Evolutionary conservation across 805 yeast species (phyloP).

Genomic region (Lachancea cidri): DNA sequence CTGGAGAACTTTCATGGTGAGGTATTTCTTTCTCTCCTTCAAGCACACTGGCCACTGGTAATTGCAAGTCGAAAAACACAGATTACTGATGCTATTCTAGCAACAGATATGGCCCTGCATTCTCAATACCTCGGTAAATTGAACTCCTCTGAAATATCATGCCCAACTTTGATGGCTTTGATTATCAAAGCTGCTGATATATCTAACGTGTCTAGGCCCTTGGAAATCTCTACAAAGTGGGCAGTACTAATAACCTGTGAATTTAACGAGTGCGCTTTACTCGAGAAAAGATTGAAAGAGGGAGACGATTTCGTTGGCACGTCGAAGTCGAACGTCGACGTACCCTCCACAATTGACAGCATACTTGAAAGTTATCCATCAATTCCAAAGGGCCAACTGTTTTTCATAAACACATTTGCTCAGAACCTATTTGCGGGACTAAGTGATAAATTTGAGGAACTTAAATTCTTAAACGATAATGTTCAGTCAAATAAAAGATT

Average conservation of each 20-base stretch:
- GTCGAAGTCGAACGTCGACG: constrained; percentile 17
- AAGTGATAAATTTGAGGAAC: constrained; percentile 54
- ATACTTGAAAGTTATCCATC: constrained; percentile 44
- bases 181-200: constrained; percentile 93
- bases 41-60: constrained; percentile 46
- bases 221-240: constrained; percentile 77
- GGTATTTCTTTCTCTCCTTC: constrained; percentile 49
- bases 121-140: constrained; percentile 59
- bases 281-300: constrained; percentile 40
- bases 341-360: constrained; percentile 37
- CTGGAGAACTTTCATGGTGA: constrained; percentile 80
- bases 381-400: constrained; percentile 69
- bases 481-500: constrained; percentile 48
- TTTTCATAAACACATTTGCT: constrained; percentile 81
- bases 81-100: constrained; percentile 41
- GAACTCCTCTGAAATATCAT: constrained; percentile 22
- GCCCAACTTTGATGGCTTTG: constrained; percentile 52
- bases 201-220: constrained; percentile 83
- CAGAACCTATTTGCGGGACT: constrained; percentile 66
- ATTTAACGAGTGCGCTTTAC: constrained; percentile 57
- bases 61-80: constrained; percentile 16
- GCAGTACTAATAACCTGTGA: constrained; percentile 75
- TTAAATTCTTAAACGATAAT: constrained; percentile 50
- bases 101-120: constrained; percentile 94
- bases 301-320: constrained; percentile 8